phyloP scores from a whole-genome alignment of 139 green algal species.

The Prasinococcaceae sp. region DNA sequence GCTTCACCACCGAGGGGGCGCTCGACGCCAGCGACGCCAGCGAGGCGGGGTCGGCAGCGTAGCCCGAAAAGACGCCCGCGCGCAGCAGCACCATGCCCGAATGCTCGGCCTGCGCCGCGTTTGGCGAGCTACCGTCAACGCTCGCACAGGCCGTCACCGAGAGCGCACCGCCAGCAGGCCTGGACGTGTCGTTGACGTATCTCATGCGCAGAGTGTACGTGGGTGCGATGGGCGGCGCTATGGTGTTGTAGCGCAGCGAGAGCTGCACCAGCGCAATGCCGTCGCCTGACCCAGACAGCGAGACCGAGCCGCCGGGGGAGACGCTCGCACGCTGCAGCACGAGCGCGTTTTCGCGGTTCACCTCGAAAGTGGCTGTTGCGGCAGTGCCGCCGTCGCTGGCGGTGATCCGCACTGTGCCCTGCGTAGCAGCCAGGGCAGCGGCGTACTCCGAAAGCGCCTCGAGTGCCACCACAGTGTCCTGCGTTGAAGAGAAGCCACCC shows the following conservation, averaged over 20 bases:
- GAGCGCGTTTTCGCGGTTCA: not conserved
- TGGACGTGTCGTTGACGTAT: not conserved
- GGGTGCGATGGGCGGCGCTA: not conserved
- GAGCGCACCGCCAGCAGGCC: too few species aligned
- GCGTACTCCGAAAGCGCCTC: not conserved
- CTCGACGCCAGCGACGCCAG: not conserved
- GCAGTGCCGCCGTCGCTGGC: not conserved
- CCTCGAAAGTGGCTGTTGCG: not conserved
- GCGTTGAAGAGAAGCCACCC: not conserved
- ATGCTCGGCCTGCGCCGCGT: not conserved
- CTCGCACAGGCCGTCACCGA: too few species aligned
- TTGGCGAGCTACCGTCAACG: not conserved
- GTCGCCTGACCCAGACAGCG: not conserved
- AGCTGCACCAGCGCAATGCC: not conserved
- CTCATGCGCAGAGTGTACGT: not conserved
- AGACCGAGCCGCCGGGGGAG: not conserved
- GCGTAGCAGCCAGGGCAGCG: not conserved
- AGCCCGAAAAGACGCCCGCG: not conserved
- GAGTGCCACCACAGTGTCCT: constrained; percentile 3
- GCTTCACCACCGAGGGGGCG: not conserved
- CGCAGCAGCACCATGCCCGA: not conserved
- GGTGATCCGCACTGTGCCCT: not conserved
- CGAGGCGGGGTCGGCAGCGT: not conserved
- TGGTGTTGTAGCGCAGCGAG: not conserved
- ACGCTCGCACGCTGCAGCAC: not conserved